Base-by-base conservation (phyloP, 495 filamentous ascomycete genomes). In the Podospora pseudopauciseta region DNA sequence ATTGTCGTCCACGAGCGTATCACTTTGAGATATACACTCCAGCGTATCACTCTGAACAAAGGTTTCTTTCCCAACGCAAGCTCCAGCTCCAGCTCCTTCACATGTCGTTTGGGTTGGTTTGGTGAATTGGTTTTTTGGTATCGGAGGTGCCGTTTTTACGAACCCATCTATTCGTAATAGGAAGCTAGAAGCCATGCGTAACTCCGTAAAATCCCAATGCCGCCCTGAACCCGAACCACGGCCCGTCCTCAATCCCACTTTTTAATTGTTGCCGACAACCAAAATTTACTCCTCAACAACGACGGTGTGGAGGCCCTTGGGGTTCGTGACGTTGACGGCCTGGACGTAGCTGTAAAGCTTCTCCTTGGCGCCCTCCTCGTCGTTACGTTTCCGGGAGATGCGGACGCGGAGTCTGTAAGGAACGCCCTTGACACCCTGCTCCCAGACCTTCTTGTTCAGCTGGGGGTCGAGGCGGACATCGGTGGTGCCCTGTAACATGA, bases 371-470 rank as follows among this genome's bases (percentile, higher is more conserved):
- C 91, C 93, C 86, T 99, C 95, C 87, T 99, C 95, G 81, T 99
- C 95, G 87, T 99, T 99, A 87, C 95, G 93, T 90, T 96, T 95
- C 81, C 95, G 92, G 74, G 92, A 96, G 85, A 99, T 97, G 84
- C 96, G 92, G 76, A 99, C 87, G 76, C 95, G 94, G 72, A 99
- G 87, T 81, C 95, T 88, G 90, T 90, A 98, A 65, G 94, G 92
- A 72, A 97, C 93, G 78, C 96, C 96, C 89, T 97, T 97, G 85
- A 99, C 89, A 81, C 95, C 95, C 79, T 91, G 86, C 83, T 99
- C 96, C 95, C 95, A 99, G 83, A 99, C 94, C 88, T 99, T 97
- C 91, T 99, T 99, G 89, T 99, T 99, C 72, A 99, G 86, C 81
- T 92, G 91, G 72, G 95, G 95, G 86, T 98, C 95, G 79, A 99